Evolutionary conservation across 2,329 filamentous ascomycete genomes (phyloP), one percentile per base, ranked within the genome.

Genomic region (Fusarium sp.): DNA sequence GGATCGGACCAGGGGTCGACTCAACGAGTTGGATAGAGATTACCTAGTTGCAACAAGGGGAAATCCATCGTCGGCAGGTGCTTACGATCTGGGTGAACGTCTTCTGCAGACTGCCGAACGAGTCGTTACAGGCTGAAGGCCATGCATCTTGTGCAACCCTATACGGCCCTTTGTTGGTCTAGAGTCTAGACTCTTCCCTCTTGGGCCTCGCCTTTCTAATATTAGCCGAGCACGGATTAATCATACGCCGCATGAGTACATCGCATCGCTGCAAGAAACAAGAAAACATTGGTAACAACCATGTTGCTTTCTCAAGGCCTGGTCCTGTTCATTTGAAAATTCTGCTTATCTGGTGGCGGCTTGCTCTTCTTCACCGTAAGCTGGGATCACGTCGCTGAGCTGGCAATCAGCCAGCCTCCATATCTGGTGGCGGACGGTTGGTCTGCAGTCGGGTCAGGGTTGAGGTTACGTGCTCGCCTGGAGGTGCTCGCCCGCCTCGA

Each of bases 201-300:
- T 62, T 65, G 32, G 48, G 62, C 50, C 71, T 67, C 59, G 43
- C 18, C 20, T 34, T 61, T 67, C 70, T 72, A 72, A 68, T 62
- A 58, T 70, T 75, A 60, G 57, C 39, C 25, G 62, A 54, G 37
- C 13, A 23, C 50, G 60, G 58, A 57, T 35, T 52, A 54, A 70
- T 35, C 48, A 64, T 37, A 70, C 72, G 72, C 72, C 72, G 56
- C 72, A 75, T 34, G 8, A 41, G 14, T 62, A 68, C 72, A 73
- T 75, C 43, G 45, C 57, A 48, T 64, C 66, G 54, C 69, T 75
- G 48, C 48, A 48, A 48, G 23, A 48, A 48, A 27, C 43, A 10
- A 48, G 72, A 66, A 52, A 48, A 64, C 37, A 23, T 34, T 64
- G 52, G 52, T 67, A 62, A 69, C 75, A 70, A 59, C 41, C 35